These are phyloP conservation scores for Elsinoe necatrix DNA, from an alignment of 2,329 filamentous ascomycete species.

Conservation along the genomic window DNA sequence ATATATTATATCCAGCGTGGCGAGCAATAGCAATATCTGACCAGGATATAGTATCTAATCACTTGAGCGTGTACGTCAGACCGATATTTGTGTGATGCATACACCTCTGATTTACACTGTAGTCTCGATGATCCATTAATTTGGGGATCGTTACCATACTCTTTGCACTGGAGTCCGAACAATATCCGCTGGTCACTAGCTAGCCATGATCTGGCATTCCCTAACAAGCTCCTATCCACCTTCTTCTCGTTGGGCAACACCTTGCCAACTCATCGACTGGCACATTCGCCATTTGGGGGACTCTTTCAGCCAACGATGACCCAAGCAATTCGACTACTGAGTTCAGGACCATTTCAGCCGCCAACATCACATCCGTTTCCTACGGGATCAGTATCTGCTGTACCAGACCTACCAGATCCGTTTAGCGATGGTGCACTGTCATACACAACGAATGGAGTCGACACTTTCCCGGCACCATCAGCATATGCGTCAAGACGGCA, in stretches of 20 bases:
- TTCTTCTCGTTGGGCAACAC: constrained; percentile 91
- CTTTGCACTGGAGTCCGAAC: constrained; percentile 60
- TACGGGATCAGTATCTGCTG: constrained; percentile 1
- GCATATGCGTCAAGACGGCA: constrained; percentile 60
- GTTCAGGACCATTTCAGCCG: constrained; percentile 33
- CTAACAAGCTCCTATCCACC: constrained; percentile 61
- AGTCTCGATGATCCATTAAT: constrained; percentile 91
- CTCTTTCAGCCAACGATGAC: constrained; percentile 83
- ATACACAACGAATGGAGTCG: constrained; percentile 59
- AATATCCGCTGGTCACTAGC: constrained; percentile 85
- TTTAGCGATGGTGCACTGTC: constrained; percentile 46
- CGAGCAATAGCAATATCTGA: constrained; percentile 14
- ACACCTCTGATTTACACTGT: constrained; percentile 20
- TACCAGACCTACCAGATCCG: constrained; percentile 40
- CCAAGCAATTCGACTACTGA: constrained; percentile 77
- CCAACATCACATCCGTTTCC: constrained; percentile 12
- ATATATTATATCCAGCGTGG: constrained; percentile 23
- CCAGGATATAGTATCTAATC: constrained; percentile 62
- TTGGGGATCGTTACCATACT: constrained; percentile 78
- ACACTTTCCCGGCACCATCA: constrained; percentile 63
- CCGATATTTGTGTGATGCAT: constrained; percentile 13
- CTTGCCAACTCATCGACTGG: constrained; percentile 74
- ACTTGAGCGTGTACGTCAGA: constrained; percentile 73
- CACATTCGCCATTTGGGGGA: constrained; percentile 71
- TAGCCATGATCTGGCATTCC: constrained; percentile 92